Percentiles rank a stretch among this genome's conserved stretches.
These are phyloP conservation scores for Tolypocladium amazonense DNA, from an alignment of 2,329 filamentous ascomycete genomes.

Conservation along the genomic window DNA sequence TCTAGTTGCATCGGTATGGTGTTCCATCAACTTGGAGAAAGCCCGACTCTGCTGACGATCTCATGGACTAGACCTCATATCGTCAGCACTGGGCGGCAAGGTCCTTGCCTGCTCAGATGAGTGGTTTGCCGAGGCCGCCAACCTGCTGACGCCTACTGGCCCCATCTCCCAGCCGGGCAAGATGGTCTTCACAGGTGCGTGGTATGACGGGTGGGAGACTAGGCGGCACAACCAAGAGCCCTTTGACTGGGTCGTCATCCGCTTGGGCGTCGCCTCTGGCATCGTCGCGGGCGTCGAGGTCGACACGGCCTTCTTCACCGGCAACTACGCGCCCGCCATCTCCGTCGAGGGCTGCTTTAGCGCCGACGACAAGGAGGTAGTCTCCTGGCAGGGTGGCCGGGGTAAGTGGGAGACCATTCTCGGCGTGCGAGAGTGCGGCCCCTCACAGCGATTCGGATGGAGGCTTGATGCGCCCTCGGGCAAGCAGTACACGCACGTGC, in stretches of 20 bases:
- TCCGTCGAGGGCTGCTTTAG: conserved; percentile 68
- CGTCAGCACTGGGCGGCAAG: conserved; percentile 49
- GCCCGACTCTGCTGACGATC: not conserved
- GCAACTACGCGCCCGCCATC: conserved; percentile 72
- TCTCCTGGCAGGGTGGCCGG: conserved; percentile 46
- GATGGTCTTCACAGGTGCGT: conserved; percentile 59
- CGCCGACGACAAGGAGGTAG: conserved; percentile 51
- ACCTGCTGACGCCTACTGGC: conserved; percentile 52
- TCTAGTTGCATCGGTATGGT: conserved; percentile 49
- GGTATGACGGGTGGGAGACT: conserved; percentile 65
- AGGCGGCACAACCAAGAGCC: conserved; percentile 52
- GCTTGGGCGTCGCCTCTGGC: conserved; percentile 59
- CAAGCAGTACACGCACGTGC: conserved; percentile 68
- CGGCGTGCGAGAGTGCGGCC: conserved; percentile 59
- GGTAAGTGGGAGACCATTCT: conserved; percentile 66
- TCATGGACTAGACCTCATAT: conserved; percentile 42
- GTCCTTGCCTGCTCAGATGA: conserved; percentile 56
- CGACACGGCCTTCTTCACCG: conserved; percentile 72
- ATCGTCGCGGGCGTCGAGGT: conserved; percentile 66
- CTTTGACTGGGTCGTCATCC: conserved; percentile 58
- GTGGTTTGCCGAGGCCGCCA: conserved; percentile 57
- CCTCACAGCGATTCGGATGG: conserved; percentile 65
- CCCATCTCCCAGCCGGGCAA: conserved; percentile 54
- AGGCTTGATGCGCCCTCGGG: conserved; percentile 45
- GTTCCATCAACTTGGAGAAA: conserved; percentile 1